Base-by-base conservation (phyloP, 75 land plant genomes). In the Cunninghamia lanceolata region DNA sequence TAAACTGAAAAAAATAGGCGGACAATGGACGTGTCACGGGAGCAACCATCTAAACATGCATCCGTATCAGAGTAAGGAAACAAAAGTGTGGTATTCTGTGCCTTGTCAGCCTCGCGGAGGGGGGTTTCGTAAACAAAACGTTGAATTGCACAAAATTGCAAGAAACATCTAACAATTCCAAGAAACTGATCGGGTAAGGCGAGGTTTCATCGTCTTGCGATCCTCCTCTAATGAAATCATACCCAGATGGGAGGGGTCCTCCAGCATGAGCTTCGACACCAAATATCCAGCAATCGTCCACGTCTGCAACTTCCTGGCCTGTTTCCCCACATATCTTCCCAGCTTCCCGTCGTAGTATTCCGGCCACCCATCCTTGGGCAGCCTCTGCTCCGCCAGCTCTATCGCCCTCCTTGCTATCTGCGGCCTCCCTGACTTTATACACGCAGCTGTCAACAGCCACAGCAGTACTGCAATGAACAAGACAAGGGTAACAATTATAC, bases 251-350 rank as follows among this genome's bases (percentile, higher is more conserved):
- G 95, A 84, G 14, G 94, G 94, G 25, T 94, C 91, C 40, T 94
- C 94, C 38, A 94, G 70, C 94, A 94, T 88, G 92, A 92, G 89
- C 87, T 94, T 94, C 3, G 94, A 89, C 9, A 94, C 94, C 63
- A 94, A 86, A 76, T 92, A 94, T 0, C 95, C 95, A 15, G 94
- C 87, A 13, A 94, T 89, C 70, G 90, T 85, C 95, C 95, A 94
- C 15, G 95, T 92, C 75, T 94, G 94, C 30, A 85, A 80, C 84
- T 94, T 94, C 42, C 95, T 86, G 10, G 94, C 90, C 81, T 93
- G 94, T 84, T 93, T 93, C 15, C 94, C 94, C 39, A 93, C 74
- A 43, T 92, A 93, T 32, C 94, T 84, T 8, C 94, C 94, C 83
- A 85, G 38, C 89, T 90, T 93, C 15, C 92, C 92, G 71, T 93